phyloP scores from a whole-genome alignment of 2,329 filamentous ascomycete genomes.

The Trichoderma sp. region DNA sequence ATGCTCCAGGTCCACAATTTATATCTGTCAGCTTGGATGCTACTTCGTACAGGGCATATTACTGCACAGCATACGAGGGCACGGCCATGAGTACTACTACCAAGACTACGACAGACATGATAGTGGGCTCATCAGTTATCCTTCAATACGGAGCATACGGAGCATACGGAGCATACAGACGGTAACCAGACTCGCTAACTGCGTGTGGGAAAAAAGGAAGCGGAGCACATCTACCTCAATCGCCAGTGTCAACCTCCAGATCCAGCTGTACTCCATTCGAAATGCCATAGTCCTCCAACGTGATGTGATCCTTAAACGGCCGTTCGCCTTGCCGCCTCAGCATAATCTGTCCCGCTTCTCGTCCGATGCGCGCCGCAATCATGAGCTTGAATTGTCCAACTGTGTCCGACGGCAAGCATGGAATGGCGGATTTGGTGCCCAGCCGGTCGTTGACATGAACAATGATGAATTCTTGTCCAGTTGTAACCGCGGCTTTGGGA shows the following conservation, averaged over 20 bases:
- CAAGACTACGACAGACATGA: background rate
- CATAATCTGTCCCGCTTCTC: constrained; percentile 87
- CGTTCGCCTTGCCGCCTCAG: constrained; percentile 87
- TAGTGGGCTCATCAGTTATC: background rate
- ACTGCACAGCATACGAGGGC: too few relatives aligned
- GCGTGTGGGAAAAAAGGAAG: background rate
- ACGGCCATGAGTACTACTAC: too few relatives aligned
- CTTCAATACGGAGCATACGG: background rate
- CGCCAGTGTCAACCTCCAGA: constrained; percentile 59
- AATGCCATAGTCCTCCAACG: constrained; percentile 88
- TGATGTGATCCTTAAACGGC: constrained; percentile 89
- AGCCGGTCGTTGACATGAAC: constrained; percentile 94
- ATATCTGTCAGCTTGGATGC: background rate
- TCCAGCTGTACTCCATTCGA: constrained; percentile 78
- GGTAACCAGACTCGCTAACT: background rate
- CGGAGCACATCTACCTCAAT: constrained; percentile 38
- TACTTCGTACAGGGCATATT: background rate
- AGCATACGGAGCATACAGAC: background rate
- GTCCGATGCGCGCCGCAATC: constrained; percentile 83
- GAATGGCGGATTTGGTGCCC: constrained; percentile 91
- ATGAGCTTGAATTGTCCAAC: constrained; percentile 87
- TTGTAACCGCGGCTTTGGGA: constrained; percentile 27
- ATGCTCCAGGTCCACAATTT: background rate
- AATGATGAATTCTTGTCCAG: constrained; percentile 80
- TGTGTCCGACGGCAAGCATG: constrained; percentile 79